These are phyloP conservation scores for Thinopyrum elongatum DNA, from an alignment of 176 grass and related monocot species.

Conservation along the genomic window DNA sequence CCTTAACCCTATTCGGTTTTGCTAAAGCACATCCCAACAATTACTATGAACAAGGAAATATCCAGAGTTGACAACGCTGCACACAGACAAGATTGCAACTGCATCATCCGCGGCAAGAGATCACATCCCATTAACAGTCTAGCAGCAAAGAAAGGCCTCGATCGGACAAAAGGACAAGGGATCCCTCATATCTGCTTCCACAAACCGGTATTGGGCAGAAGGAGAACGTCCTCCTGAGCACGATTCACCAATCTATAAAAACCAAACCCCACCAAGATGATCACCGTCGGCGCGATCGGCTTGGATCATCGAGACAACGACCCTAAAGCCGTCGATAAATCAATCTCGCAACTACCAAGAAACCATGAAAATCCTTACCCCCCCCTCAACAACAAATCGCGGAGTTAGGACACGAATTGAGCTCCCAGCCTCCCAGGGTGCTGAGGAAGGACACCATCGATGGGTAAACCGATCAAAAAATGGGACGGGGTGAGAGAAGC, in stretches of 20 bases:
- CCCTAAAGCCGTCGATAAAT: background rate
- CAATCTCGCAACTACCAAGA: background rate
- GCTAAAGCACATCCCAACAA: background rate
- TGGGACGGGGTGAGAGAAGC: background rate
- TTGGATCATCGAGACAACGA: background rate
- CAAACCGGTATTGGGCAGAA: background rate
- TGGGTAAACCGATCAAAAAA: background rate
- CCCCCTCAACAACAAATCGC: background rate
- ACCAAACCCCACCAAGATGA: background rate
- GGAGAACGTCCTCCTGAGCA: background rate
- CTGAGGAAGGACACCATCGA: background rate
- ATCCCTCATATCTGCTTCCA: background rate
- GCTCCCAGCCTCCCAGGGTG: background rate
- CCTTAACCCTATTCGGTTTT: background rate
- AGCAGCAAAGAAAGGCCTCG: background rate
- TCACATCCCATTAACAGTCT: background rate
- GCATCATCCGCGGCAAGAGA: conserved; percentile 16
- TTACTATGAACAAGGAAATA: conserved; percentile 11
- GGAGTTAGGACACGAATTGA: conserved; percentile 4
- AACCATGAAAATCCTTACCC: conserved; percentile 37
- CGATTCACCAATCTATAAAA: background rate
- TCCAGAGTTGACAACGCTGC: background rate
- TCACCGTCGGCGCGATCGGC: background rate
- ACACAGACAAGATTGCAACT: conserved; percentile 20
- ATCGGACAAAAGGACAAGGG: background rate